These are phyloP conservation scores for Bruguiera hainesii DNA, from an alignment of 441 rosid species.

Conservation along the genomic window DNA sequence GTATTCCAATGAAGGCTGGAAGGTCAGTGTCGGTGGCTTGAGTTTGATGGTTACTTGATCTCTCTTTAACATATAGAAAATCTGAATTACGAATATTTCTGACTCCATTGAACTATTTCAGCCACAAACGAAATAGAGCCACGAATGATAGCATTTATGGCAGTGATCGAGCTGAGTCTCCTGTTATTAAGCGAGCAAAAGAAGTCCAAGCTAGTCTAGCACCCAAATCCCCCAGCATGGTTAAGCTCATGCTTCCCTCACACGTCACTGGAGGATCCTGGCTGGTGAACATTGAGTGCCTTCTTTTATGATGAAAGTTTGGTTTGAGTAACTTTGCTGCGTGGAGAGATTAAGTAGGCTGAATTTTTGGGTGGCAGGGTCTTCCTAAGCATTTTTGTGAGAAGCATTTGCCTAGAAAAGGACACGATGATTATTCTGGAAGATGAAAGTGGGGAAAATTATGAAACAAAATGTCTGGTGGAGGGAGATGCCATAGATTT, in stretches of 20 bases:
- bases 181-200: conserved; percentile 34
- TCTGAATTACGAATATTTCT: not conserved
- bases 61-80: not conserved
- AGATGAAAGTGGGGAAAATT: conserved; percentile 45
- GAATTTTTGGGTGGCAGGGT: conserved; percentile 30
- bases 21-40: conserved; percentile 35
- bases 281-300: conserved; percentile 34
- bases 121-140: conserved; percentile 40
- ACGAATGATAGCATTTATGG: conserved; percentile 3
- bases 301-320: not conserved
- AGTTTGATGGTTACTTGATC: conserved; percentile 1
- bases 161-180: conserved; percentile 11
- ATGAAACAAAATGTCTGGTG: conserved; percentile 44
- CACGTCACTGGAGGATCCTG: conserved; percentile 52
- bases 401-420: conserved; percentile 34
- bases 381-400: conserved; percentile 34
- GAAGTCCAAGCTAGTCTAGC: conserved; percentile 39
- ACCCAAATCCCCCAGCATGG: conserved; percentile 35
- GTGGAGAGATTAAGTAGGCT: not conserved
- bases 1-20: conserved; percentile 16
- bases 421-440: conserved; percentile 42
- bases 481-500: conserved; percentile 54
- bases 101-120: conserved; percentile 9
- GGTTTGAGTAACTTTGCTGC: not conserved
- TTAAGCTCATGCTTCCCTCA: conserved; percentile 49